A percentile compares a stretch with the other conserved stretches of the same genome.
These are phyloP conservation scores for Lippia alba DNA, from an alignment of 305 asterid genomes.

Conservation along the genomic window DNA sequence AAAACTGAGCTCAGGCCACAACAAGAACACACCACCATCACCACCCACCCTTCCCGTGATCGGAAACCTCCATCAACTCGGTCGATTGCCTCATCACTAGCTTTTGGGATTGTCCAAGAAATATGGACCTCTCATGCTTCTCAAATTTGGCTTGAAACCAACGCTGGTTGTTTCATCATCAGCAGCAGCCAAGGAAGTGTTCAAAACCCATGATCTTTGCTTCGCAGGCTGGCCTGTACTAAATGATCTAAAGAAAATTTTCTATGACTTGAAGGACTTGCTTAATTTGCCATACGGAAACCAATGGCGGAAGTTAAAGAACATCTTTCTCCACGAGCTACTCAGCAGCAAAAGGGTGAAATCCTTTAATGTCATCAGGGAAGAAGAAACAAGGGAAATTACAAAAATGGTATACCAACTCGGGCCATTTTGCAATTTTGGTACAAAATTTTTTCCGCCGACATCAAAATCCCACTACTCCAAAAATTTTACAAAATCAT, in stretches of 20 bases:
- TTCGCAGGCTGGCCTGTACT: conserved; percentile 23
- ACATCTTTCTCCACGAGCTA: conserved; percentile 23
- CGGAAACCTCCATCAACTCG: conserved; percentile 48
- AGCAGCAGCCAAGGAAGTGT: conserved; percentile 12
- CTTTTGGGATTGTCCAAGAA: conserved; percentile 20
- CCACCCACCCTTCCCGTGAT: conserved; percentile 33
- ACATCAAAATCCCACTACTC: too few species aligned
- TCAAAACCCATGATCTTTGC: conserved; percentile 22
- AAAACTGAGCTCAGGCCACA: not conserved
- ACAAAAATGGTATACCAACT: too few species aligned
- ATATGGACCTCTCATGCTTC: conserved; percentile 33
- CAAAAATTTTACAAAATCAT: too few species aligned
- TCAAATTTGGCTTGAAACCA: conserved; percentile 27
- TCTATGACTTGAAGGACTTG: conserved; percentile 25
- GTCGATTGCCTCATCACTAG: conserved; percentile 29
- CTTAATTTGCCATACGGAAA: conserved; percentile 9
- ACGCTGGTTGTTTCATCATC: conserved; percentile 27
- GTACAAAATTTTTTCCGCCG: too few species aligned
- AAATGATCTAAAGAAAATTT: not conserved
- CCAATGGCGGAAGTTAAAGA: not conserved
- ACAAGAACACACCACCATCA: conserved; percentile 7
- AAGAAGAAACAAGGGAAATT: too few species aligned
- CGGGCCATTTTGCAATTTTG: too few species aligned
- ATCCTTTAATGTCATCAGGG: conserved; percentile 13
- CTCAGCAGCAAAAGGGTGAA: conserved; percentile 20